phyloP scores from a whole-genome alignment of 2,329 filamentous ascomycete genomes.

The Aspergillus neoniger region DNA sequence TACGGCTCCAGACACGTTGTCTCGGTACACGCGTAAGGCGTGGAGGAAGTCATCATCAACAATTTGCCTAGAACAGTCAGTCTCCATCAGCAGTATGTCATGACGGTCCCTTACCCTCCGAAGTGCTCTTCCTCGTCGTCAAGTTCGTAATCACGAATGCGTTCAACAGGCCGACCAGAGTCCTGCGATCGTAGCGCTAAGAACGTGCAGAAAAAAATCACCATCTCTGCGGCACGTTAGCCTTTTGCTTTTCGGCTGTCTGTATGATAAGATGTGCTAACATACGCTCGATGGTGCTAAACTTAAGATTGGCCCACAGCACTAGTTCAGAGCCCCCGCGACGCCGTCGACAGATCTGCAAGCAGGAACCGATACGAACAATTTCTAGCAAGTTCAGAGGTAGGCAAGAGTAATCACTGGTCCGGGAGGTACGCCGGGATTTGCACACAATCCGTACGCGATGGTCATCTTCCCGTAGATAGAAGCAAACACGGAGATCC shows the following conservation, averaged over 20 bases:
- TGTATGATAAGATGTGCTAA: background rate
- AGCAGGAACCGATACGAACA: constrained; percentile 38
- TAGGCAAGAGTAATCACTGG: constrained; percentile 51
- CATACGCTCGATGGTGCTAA: constrained; percentile 53
- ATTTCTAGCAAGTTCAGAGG: constrained; percentile 52
- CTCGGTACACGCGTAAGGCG: constrained; percentile 57
- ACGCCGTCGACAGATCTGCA: constrained; percentile 43
- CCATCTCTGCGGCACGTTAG: constrained; percentile 48
- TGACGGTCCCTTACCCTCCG: constrained; percentile 45
- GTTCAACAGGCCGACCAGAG: constrained; percentile 38
- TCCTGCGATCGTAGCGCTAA: constrained; percentile 62
- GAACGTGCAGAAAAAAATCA: constrained; percentile 59
- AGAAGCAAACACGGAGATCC: constrained; percentile 52
- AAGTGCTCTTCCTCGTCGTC: constrained; percentile 51
- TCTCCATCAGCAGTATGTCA: background rate
- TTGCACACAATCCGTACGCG: constrained; percentile 58
- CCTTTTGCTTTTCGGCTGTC: background rate
- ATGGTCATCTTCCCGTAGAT: constrained; percentile 53
- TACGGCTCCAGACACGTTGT: constrained; percentile 53
- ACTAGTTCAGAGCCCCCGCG: constrained; percentile 43
- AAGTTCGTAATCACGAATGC: constrained; percentile 54
- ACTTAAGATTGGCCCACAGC: constrained; percentile 58
- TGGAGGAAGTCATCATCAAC: constrained; percentile 55
- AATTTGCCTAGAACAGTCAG: constrained; percentile 48
- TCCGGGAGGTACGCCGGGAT: constrained; percentile 42